Conservation (phyloP, 2,329 filamentous ascomycete genomes). For the Chaetomium globosum region DNA sequence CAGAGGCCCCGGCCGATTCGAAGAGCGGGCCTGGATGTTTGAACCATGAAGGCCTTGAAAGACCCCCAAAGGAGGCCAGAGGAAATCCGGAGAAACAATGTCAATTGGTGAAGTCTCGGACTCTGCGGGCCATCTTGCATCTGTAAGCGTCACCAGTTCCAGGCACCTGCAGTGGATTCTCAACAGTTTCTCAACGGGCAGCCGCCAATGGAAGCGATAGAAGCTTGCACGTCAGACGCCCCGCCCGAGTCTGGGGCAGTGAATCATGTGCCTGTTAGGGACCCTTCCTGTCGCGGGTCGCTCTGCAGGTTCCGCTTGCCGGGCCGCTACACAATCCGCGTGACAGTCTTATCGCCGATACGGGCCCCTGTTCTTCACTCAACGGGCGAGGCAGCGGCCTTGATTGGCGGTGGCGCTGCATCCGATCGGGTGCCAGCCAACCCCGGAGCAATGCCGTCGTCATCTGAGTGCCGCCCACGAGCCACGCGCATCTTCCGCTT, state of each 20-base stretch:
- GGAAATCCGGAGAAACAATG: neutral
- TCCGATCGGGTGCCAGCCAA: constrained; percentile 20
- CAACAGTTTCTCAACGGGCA: constrained; percentile 9
- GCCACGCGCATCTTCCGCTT: constrained; percentile 12
- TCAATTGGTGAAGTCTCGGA: neutral
- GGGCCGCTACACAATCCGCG: constrained; percentile 17
- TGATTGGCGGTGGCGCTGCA: constrained; percentile 30
- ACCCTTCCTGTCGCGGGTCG: constrained; percentile 3
- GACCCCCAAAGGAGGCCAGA: neutral
- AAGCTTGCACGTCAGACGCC: neutral
- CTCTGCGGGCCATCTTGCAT: neutral
- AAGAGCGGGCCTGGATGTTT: constrained; percentile 16
- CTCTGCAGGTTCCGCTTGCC: neutral
- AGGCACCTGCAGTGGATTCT: constrained; percentile 3
- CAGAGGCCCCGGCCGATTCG: neutral
- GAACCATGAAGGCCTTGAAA: neutral
- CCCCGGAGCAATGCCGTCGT: constrained; percentile 24
- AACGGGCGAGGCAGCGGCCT: neutral
- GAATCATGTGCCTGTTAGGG: constrained; percentile 21
- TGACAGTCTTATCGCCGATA: constrained; percentile 16
- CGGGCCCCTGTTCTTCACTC: neutral
- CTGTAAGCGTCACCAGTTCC: neutral
- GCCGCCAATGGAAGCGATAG: constrained; percentile 11
- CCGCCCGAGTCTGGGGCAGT: constrained; percentile 1
- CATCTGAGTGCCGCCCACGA: constrained; percentile 23